phyloP scores from a whole-genome alignment of 108 stramenopile species.

The Ochromonas danica region DNA sequence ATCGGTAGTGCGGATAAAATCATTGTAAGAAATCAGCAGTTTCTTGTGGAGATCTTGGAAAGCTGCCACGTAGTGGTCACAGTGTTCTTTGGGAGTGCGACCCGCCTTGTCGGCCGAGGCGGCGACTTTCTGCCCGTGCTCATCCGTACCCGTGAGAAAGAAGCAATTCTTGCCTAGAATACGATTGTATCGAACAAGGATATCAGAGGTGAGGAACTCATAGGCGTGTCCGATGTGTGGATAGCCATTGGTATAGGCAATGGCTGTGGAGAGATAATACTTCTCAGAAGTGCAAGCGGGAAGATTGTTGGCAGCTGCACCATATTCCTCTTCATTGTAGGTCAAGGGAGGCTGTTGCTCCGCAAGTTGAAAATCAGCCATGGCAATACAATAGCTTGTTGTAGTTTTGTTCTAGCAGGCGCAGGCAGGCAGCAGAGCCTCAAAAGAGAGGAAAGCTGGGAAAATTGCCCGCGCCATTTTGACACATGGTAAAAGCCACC shows the following conservation, averaged over 20 bases:
- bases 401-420: too few species aligned
- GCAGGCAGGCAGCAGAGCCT: too few species aligned
- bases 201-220: slow-evolving; percentile 90
- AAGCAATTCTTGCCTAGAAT: slow-evolving; percentile 60
- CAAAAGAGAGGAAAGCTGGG: too few species aligned
- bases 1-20: slow-evolving; percentile 88
- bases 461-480: too few species aligned
- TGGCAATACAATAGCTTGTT: too few species aligned
- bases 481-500: too few species aligned
- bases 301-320: background rate
- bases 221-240: slow-evolving; percentile 99
- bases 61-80: slow-evolving; percentile 70
- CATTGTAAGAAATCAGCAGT: slow-evolving; percentile 76
- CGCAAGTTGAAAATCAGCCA: too few species aligned
- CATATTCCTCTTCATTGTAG: too few species aligned
- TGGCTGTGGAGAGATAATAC: slow-evolving; percentile 80
- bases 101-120: slow-evolving; percentile 77
- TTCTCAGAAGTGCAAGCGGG: background rate
- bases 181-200: slow-evolving; percentile 90
- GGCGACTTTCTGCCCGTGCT: slow-evolving; percentile 85
- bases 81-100: slow-evolving; percentile 80
- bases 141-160: slow-evolving; percentile 65
- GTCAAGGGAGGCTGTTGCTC: too few species aligned
- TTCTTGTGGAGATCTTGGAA: slow-evolving; percentile 44
- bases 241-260: slow-evolving; percentile 96